phyloP scores from a whole-genome alignment of 805 yeast species.

The Saturnispora diversa region DNA sequence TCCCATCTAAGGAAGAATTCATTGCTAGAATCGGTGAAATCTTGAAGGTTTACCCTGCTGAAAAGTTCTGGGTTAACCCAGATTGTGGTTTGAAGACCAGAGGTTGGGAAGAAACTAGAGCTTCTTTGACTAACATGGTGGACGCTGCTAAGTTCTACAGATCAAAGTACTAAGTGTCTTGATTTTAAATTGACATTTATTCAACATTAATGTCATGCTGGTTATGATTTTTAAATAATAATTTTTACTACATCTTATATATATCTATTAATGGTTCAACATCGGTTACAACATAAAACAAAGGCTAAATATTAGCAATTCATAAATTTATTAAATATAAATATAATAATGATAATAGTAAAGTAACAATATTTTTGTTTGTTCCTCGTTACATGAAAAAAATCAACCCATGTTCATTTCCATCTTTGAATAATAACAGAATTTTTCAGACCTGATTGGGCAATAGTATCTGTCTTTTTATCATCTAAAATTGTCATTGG shows the following conservation, averaged over 20 bases:
- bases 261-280: slow-evolving; percentile 37
- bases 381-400: neutral
- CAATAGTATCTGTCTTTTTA: slow-evolving; percentile 48
- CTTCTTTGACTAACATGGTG: slow-evolving; percentile 96
- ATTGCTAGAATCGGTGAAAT: slow-evolving; percentile 88
- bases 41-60: slow-evolving; percentile 94
- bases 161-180: slow-evolving; percentile 27
- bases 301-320: too few relatives aligned
- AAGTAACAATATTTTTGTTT: neutral
- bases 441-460: slow-evolving; percentile 68
- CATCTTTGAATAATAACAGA: slow-evolving; percentile 90
- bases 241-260: slow-evolving; percentile 14
- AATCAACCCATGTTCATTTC: slow-evolving; percentile 29
- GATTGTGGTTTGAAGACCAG: slow-evolving; percentile 99
- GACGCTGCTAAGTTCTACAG: slow-evolving; percentile 97
- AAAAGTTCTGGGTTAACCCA: slow-evolving; percentile 99
- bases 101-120: slow-evolving; percentile 97
- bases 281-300: slow-evolving; percentile 31
- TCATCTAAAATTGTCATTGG: slow-evolving; percentile 70
- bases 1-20: slow-evolving; percentile 96
- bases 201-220: slow-evolving; percentile 32
- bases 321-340: too few relatives aligned
- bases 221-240: slow-evolving; percentile 15
- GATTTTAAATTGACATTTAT: slow-evolving; percentile 24
- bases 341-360: neutral